A percentile compares a stretch with the other conserved stretches of the same genome.
phyloP scores from a whole-genome alignment of 78 protist genomes.

The Acrasis kona region DNA sequence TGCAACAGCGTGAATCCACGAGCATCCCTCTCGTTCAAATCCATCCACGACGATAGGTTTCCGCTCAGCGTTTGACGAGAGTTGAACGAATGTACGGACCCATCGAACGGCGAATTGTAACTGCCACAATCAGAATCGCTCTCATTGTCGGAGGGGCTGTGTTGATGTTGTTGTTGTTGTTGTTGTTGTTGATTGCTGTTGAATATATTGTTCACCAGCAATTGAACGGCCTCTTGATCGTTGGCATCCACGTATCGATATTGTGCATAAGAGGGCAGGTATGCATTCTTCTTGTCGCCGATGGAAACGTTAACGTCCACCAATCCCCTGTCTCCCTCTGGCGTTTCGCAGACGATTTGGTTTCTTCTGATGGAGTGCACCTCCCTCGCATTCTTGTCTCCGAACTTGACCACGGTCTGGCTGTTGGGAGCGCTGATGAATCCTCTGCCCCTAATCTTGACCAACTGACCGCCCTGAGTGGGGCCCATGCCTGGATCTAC shows the following conservation, averaged over 20 bases:
- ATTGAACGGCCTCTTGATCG: background rate
- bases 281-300: background rate
- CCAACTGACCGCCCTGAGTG: background rate
- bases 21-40: too few relatives aligned
- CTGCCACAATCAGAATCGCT: too few relatives aligned
- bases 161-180: too few relatives aligned
- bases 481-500: background rate
- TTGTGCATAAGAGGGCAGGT: background rate
- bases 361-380: background rate
- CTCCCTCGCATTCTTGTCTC: background rate
- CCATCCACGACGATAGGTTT: too few relatives aligned
- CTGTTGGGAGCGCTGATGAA: background rate
- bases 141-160: too few relatives aligned
- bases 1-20: too few relatives aligned
- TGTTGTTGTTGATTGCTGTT: too few relatives aligned
- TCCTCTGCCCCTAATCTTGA: background rate
- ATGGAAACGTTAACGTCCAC: background rate
- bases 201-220: too few relatives aligned
- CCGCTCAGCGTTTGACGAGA: too few relatives aligned
- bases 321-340: background rate
- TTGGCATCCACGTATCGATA: background rate
- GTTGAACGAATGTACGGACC: too few relatives aligned
- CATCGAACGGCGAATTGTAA: too few relatives aligned
- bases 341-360: background rate
- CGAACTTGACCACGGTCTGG: background rate